These are phyloP conservation scores for Populus davidiana DNA, from an alignment of 345 rosid species.

Conservation along the genomic window DNA sequence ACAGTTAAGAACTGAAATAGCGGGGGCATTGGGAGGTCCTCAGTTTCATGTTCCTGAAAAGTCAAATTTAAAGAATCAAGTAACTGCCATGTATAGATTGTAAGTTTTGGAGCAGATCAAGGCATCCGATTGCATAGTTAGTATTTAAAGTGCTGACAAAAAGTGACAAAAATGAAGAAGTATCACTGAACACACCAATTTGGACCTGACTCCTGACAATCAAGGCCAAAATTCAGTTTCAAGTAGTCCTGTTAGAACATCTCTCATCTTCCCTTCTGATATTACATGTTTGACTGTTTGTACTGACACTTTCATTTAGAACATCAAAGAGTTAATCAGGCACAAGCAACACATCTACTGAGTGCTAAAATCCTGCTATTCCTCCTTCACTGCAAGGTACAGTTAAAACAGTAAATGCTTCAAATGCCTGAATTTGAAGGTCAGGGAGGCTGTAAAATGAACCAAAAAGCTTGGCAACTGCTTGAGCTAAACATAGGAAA, in stretches of 20 bases:
- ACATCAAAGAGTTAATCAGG: neutral
- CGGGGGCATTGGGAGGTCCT: constrained; percentile 87
- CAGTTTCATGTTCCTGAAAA: constrained; percentile 69
- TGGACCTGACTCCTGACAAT: neutral
- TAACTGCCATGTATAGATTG: neutral
- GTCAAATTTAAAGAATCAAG: constrained; percentile 6
- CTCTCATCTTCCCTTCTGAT: neutral
- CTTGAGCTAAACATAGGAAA: neutral
- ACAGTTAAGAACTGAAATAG: constrained; percentile 85
- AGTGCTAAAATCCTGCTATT: neutral
- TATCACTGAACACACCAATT: neutral
- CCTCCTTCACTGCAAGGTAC: neutral
- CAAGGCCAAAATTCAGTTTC: neutral
- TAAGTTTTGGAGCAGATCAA: neutral
- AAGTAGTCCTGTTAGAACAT: neutral
- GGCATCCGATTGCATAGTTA: neutral
- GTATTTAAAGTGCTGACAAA: neutral
- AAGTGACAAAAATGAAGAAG: neutral
- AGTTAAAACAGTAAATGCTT: neutral
- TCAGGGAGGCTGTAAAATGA: neutral
- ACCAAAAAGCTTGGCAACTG: neutral
- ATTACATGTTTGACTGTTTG: neutral
- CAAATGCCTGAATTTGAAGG: neutral
- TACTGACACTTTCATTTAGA: neutral
- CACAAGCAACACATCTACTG: neutral